phyloP scores from a whole-genome alignment of 106 monocot species.

The Phalaenopsis equestris region DNA sequence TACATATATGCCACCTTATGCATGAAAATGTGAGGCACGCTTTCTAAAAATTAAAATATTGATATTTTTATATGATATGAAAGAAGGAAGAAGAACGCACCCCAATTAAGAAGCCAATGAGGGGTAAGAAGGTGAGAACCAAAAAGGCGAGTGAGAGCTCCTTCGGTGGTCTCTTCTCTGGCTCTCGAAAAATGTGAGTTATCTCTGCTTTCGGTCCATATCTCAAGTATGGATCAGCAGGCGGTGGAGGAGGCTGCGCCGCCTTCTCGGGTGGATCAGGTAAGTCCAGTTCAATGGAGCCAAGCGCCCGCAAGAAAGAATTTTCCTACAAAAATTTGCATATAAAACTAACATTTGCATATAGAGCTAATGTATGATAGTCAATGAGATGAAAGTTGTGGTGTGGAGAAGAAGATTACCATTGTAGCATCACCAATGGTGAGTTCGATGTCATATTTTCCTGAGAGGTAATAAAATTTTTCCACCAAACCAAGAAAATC shows the following conservation, averaged over 20 bases:
- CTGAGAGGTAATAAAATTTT: slow-evolving; percentile 90
- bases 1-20: too few relatives aligned
- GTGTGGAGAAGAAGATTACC: slow-evolving; percentile 30
- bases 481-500: slow-evolving; percentile 93
- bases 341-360: not conserved
- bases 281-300: slow-evolving; percentile 73
- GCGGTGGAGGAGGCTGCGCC: slow-evolving; percentile 55
- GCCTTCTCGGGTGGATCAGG: slow-evolving; percentile 91
- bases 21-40: too few relatives aligned
- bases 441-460: slow-evolving; percentile 84
- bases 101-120: slow-evolving; percentile 71
- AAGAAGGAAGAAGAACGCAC: slow-evolving; percentile 29
- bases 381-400: not conserved
- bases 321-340: slow-evolving; percentile 57
- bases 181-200: slow-evolving; percentile 77
- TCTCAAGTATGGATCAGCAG: slow-evolving; percentile 53
- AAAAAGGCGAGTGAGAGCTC: slow-evolving; percentile 80
- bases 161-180: slow-evolving; percentile 80
- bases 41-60: too few relatives aligned
- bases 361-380: not conserved
- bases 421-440: slow-evolving; percentile 81
- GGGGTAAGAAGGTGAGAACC: slow-evolving; percentile 58
- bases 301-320: slow-evolving; percentile 56
- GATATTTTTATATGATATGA: not conserved
- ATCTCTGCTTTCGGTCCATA: slow-evolving; percentile 82